These are phyloP conservation scores for Penicillium sp. DNA, from an alignment of 2,329 filamentous ascomycete genomes.

Conservation along the genomic window DNA sequence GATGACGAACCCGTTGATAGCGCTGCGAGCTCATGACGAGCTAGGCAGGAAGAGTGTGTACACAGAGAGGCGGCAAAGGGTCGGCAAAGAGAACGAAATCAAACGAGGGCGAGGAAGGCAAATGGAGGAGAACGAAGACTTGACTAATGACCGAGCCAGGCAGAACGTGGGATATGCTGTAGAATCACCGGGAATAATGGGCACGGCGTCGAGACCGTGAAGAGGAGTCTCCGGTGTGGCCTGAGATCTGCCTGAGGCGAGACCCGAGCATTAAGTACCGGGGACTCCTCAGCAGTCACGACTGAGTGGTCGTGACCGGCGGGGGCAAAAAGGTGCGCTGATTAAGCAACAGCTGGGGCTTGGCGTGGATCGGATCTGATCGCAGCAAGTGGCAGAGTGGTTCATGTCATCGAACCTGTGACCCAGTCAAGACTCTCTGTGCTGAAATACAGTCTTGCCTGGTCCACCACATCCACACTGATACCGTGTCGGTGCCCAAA, in stretches of 20 bases:
- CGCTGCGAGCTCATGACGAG: slow-evolving; percentile 46
- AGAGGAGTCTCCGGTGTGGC: slow-evolving; percentile 14
- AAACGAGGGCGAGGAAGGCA: slow-evolving; percentile 12
- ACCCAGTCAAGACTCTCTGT: background rate
- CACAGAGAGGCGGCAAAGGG: slow-evolving; percentile 14
- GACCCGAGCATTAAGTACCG: no score
- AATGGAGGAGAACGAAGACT: background rate
- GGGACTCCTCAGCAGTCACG: no score
- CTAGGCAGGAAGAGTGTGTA: slow-evolving; percentile 25
- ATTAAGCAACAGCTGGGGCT: background rate
- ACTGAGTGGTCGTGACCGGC: no score
- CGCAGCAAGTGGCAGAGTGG: background rate
- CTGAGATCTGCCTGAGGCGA: slow-evolving; percentile 9
- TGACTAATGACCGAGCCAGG: background rate
- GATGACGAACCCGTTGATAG: slow-evolving; percentile 42
- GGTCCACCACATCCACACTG: no score
- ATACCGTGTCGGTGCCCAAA: no score
- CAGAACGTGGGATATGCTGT: slow-evolving; percentile 13
- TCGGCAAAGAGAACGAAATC: slow-evolving; percentile 5
- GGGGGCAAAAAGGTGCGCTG: no score
- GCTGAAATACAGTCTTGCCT: no score
- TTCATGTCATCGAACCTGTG: background rate
- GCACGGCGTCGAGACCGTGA: slow-evolving; percentile 16
- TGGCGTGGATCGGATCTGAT: slow-evolving; percentile 2
- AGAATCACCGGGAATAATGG: slow-evolving; percentile 15